phyloP scores from a whole-genome alignment of 225 moss, liverwort and hornwort genomes.

The Marchantia paleacea region DNA sequence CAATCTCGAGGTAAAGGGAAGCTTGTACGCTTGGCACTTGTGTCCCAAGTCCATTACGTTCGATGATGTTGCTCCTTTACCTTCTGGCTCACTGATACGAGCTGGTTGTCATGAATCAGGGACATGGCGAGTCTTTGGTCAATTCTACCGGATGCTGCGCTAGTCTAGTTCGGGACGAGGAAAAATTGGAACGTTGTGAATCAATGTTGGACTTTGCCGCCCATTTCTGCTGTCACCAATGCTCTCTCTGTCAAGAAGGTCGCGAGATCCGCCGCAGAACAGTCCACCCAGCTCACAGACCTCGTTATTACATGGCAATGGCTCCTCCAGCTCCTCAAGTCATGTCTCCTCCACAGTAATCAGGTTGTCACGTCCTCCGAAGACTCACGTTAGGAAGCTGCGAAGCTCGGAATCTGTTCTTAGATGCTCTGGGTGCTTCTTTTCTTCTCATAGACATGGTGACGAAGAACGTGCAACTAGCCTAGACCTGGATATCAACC shows the following conservation, averaged over 20 bases:
- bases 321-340: constrained; percentile 56
- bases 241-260: constrained; percentile 76
- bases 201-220: constrained; percentile 44
- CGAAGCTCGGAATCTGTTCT: no score
- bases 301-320: constrained; percentile 48
- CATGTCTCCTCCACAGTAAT: constrained; percentile 40
- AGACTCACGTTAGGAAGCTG: background rate
- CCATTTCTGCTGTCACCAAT: constrained; percentile 64
- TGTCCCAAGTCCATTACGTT: background rate
- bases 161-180: constrained; percentile 44
- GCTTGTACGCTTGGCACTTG: no score
- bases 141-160: constrained; percentile 54
- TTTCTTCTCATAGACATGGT: background rate
- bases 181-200: constrained; percentile 60
- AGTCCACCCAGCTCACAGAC: constrained; percentile 47
- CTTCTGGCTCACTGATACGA: background rate
- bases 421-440: background rate
- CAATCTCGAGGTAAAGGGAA: constrained; percentile 62
- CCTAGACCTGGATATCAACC: no score
- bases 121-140: constrained; percentile 50
- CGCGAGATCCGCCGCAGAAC: constrained; percentile 84
- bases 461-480: background rate
- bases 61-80: background rate
- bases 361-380: background rate
- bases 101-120: constrained; percentile 37